phyloP scores from a whole-genome alignment of 139 green algal species.

The Zygnema cylindricum region DNA sequence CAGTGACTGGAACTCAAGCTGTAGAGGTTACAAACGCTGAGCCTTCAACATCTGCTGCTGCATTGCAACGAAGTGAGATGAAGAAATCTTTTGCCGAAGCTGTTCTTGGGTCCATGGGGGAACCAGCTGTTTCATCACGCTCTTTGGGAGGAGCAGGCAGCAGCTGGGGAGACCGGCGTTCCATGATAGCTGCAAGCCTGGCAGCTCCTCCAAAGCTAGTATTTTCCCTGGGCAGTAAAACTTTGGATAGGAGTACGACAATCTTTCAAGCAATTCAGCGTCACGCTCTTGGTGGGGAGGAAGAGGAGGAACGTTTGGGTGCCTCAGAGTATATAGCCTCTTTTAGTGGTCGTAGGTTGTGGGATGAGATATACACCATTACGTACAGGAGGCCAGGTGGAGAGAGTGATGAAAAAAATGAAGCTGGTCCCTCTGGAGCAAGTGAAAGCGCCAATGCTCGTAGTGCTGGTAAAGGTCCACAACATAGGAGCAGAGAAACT shows the following conservation, averaged over 20 bases:
- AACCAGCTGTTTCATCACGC: neutral
- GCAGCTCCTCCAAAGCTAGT: conserved; percentile 61
- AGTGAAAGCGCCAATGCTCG: neutral
- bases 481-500: neutral
- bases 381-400: conserved; percentile 68
- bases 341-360: conserved; percentile 67
- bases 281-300: conserved; percentile 35
- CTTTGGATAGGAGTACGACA: conserved; percentile 68
- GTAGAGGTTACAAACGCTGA: neutral
- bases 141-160: neutral
- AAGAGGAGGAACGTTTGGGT: conserved; percentile 23
- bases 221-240: conserved; percentile 72
- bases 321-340: conserved; percentile 19
- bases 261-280: conserved; percentile 88
- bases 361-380: conserved; percentile 88
- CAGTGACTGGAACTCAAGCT: neutral
- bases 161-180: conserved; percentile 11
- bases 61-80: neutral
- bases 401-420: neutral
- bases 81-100: conserved; percentile 10
- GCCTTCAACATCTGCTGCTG: neutral
- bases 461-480: conserved; percentile 16
- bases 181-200: neutral
- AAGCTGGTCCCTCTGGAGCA: neutral
- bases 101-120: conserved; percentile 21